These are phyloP conservation scores for Diplotaxis tenuifolia DNA, from an alignment of 345 rosid genomes.

Conservation along the genomic window DNA sequence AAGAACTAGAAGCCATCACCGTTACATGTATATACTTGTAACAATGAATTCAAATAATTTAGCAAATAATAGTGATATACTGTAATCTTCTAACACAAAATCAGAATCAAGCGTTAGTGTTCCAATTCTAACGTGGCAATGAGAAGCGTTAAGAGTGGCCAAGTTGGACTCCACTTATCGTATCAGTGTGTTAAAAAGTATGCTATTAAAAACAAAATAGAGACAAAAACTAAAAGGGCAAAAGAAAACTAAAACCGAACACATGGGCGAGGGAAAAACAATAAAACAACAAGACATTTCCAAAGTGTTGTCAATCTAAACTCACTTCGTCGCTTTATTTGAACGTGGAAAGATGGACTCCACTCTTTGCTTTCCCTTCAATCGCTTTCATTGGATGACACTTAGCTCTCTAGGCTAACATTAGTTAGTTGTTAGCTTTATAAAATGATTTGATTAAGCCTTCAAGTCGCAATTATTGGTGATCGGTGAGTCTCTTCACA, in stretches of 20 bases:
- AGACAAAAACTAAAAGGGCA: constrained; percentile 8
- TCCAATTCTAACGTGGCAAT: not conserved
- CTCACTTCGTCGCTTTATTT: constrained; percentile 30
- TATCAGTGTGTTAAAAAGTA: not conserved
- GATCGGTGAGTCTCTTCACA: constrained; percentile 15
- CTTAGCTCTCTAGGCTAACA: constrained; percentile 8
- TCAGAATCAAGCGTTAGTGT: not conserved
- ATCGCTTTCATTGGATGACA: constrained; percentile 25
- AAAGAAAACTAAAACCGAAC: constrained; percentile 19
- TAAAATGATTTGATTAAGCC: constrained; percentile 3
- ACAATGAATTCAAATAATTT: not conserved
- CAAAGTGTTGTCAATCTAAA: constrained; percentile 38
- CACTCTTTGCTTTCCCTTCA: constrained; percentile 28
- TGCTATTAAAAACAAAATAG: constrained; percentile 1
- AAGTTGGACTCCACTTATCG: constrained; percentile 32
- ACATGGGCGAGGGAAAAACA: constrained; percentile 29
- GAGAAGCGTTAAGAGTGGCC: constrained; percentile 24
- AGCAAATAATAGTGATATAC: not conserved
- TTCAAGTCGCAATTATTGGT: constrained; percentile 29
- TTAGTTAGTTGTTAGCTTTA: not conserved
- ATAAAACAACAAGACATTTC: constrained; percentile 28
- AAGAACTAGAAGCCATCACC: not conserved
- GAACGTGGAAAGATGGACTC: constrained; percentile 36
- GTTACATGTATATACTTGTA: not conserved
- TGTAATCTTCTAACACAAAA: not conserved